A percentile compares a stretch with the other conserved stretches of the same genome.
phyloP scores from a whole-genome alignment of 2,329 filamentous ascomycete species.

The Pseudocercospora eumusae region DNA sequence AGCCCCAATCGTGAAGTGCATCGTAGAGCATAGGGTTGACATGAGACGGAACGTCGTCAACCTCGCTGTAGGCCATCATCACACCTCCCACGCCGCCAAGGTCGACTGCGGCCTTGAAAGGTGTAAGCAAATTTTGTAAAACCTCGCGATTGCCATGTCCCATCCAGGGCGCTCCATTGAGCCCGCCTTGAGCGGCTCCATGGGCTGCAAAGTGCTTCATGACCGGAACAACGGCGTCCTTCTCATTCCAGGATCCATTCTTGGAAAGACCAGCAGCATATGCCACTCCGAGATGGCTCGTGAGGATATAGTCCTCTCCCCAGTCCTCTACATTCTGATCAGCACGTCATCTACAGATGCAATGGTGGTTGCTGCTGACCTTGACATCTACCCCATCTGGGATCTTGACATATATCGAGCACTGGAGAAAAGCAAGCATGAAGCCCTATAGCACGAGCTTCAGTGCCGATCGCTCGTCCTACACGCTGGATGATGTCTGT shows the following conservation, averaged over 20 bases:
- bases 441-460: slow-evolving; percentile 24
- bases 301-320: slow-evolving; percentile 26
- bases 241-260: slow-evolving; percentile 18
- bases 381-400: slow-evolving; percentile 26
- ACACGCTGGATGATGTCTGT: slow-evolving; percentile 16
- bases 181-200: slow-evolving; percentile 20
- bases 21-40: slow-evolving; percentile 26
- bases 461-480: slow-evolving; percentile 20
- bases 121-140: slow-evolving; percentile 18
- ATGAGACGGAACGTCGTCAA: slow-evolving; percentile 24
- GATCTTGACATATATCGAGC: slow-evolving; percentile 24
- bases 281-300: slow-evolving; percentile 23
- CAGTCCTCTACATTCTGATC: slow-evolving; percentile 19
- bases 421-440: slow-evolving; percentile 25
- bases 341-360: neutral
- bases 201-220: slow-evolving; percentile 29
- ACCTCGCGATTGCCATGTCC: slow-evolving; percentile 25
- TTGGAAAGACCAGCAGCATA: slow-evolving; percentile 25
- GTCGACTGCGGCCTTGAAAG: slow-evolving; percentile 25
- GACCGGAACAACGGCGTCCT: slow-evolving; percentile 24
- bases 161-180: slow-evolving; percentile 25
- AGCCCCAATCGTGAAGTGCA: slow-evolving; percentile 22
- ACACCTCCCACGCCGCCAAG: slow-evolving; percentile 24
- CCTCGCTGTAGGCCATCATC: slow-evolving; percentile 27
- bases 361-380: slow-evolving; percentile 4